Base-by-base conservation (phyloP, 768 basidiomycete genomes). In the Suillus hirtellus region DNA sequence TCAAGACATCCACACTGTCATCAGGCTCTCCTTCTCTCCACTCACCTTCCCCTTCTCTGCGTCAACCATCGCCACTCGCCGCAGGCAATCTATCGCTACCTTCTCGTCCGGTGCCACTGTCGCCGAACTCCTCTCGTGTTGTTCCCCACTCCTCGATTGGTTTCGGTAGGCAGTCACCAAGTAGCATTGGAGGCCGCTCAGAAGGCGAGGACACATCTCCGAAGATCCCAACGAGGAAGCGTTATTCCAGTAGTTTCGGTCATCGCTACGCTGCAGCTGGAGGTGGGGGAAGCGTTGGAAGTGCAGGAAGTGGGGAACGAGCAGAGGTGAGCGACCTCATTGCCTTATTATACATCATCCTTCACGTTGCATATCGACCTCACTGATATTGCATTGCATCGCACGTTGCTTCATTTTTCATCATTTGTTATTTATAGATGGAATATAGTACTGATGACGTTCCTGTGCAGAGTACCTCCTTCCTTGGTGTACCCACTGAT, bases 191-290 rank as follows among this genome's bases (percentile, higher is more conserved):
- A 9, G 79, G 79, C 60, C 70, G 79, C n/a, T 73, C 69, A 17
- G 76, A 77, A 63, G 78, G 73, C 12, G 76, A 71, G n/a, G 77
- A 77, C 27, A 67, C 66, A 50, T 65, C 70, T 42, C 65, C 65
- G 65, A 64, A 55, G 66, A 31, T 69, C 1, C 71, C 72, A 58
- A 11, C 67, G 35, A 78, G 86, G 44, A 89, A 89, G 72, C 79
- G 89, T 8, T 93, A 92, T 76, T 89, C 88, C 52, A 90, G 89
- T 67, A 89, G 86, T 64, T 93, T 93, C 71, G 86, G 88, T 11
- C 86, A 92, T 72, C 82, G 91, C 50, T 90, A 90, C 71, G 76
- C 73, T 24, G 71, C 78, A 15, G 76, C 80, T 19, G 74, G 76
- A 37, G 77, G 66, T 24, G 76, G 69, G 7, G 69, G 69, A 37